These are phyloP conservation scores for Dioscorea zingiberensis DNA, from an alignment of 106 monocot genomes.

Conservation along the genomic window DNA sequence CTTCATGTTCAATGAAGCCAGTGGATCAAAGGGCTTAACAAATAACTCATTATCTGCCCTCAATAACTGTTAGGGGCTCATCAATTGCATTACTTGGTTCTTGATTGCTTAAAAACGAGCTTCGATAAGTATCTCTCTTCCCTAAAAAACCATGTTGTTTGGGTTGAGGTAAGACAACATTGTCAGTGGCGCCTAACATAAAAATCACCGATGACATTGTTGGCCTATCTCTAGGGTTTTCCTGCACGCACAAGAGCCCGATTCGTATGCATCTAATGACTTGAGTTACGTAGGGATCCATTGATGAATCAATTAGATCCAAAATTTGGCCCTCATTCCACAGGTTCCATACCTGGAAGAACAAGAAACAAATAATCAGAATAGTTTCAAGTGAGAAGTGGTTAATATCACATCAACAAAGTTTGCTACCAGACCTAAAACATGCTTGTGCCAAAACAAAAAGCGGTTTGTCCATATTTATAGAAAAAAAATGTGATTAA, in stretches of 20 bases:
- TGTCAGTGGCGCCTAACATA: constrained; percentile 14
- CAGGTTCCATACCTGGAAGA: constrained; percentile 21
- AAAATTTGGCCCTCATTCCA: constrained; percentile 20
- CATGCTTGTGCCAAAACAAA: no score
- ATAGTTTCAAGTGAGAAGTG: no score
- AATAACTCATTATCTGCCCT: constrained; percentile 1
- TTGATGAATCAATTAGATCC: constrained; percentile 19
- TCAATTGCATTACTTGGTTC: not conserved
- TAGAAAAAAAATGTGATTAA: no score
- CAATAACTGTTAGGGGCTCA: not conserved
- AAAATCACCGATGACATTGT: constrained; percentile 12
- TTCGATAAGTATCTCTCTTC: not conserved
- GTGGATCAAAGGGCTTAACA: no score
- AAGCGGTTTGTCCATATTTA: no score
- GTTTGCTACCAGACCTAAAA: no score
- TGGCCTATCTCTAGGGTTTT: constrained; percentile 17
- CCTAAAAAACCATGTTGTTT: constrained; percentile 11
- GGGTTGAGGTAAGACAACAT: not conserved
- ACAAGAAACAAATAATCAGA: not conserved
- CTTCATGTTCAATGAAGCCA: no score
- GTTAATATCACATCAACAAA: no score
- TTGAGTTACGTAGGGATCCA: not conserved
- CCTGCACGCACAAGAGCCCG: constrained; percentile 22
- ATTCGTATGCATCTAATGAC: constrained; percentile 13
- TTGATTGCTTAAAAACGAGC: constrained; percentile 8